phyloP scores from a whole-genome alignment of 202 grass and related monocot species.

The Setaria italica region DNA sequence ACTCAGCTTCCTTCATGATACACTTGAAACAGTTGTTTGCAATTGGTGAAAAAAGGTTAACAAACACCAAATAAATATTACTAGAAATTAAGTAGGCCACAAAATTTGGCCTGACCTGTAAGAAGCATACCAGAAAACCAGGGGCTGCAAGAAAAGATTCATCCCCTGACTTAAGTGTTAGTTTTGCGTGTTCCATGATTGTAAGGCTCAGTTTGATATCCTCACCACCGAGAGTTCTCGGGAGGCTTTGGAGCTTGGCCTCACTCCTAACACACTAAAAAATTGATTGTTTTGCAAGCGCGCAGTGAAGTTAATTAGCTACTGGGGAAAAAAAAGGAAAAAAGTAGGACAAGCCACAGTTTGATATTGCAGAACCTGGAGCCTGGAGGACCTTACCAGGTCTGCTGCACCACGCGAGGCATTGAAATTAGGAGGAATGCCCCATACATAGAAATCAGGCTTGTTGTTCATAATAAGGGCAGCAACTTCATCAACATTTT shows the following conservation, averaged over 20 bases:
- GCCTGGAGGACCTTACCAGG: not conserved
- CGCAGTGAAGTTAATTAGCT: not conserved
- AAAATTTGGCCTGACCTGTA: not conserved
- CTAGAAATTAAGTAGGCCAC: not conserved
- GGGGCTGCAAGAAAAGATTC: not conserved
- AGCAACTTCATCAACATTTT: not conserved
- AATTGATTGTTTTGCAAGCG: not conserved
- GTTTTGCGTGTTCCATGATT: not conserved
- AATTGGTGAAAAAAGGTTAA: not conserved
- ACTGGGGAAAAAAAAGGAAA: not conserved
- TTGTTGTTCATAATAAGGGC: not conserved
- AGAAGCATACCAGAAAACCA: not conserved
- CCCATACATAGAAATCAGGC: not conserved
- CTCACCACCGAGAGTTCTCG: not conserved
- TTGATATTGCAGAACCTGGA: not conserved
- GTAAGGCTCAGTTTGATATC: not conserved
- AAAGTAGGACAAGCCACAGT: not conserved
- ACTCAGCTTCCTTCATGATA: slow-evolving; percentile 2
- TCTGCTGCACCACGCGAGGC: not conserved
- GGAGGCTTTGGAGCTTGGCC: not conserved
- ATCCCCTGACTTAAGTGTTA: not conserved
- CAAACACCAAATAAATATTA: not conserved
- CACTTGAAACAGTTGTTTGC: not conserved
- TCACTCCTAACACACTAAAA: not conserved
- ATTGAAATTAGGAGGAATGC: not conserved